Evolutionary conservation across 352 stramenopile genomes (phyloP), one percentile per base, ranked within the genome.

Genomic region (Globisporangium lucens): DNA sequence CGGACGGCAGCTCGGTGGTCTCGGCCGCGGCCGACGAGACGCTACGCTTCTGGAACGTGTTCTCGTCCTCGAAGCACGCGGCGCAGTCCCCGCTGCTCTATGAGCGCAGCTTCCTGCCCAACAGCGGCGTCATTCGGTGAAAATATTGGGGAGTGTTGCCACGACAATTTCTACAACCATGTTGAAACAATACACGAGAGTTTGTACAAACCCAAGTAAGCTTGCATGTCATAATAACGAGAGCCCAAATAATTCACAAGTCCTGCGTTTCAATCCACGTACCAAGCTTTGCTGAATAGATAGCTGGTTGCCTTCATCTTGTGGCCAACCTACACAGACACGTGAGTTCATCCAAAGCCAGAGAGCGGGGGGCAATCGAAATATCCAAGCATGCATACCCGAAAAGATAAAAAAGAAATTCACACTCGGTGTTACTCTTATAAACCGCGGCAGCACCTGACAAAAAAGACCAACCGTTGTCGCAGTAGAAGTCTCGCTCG

Each of bases 31-130:
- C 91, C 4, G 97, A 99, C 76, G 96, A 99, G 80, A 99, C 95
- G 7, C 80, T 99, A 41, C 85, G 96, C 49, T 99, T 99, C 78
- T 99, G 97, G 96, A 91, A 98, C 69, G 79, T 99, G 1, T 99
- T 87, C 43, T 63, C 72, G 6, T 69, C 69, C 13, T 13, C 68
- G 27, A 74, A 68, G 56, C 33, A 62, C 33, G 36, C 61, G 7
- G 56, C 27, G 52, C 55, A 51, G 7, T 20, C 38, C 13, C 38
- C 53, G 41, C 63, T 47, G 5, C 29, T 30, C 12, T 30, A 36
- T 30, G 35, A 62, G 36, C 38, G 38, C 38, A 24, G 35, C 22
- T 35, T 55, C 49, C 57, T 73, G 2, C n/a, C 56, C 12, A 46
- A 46, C 4, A 65, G 63, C 29, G 57, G 38, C 20, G 56, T 63